Base-by-base conservation (phyloP, 768 basidiomycete genomes). In the Mycena albidolilacea region DNA sequence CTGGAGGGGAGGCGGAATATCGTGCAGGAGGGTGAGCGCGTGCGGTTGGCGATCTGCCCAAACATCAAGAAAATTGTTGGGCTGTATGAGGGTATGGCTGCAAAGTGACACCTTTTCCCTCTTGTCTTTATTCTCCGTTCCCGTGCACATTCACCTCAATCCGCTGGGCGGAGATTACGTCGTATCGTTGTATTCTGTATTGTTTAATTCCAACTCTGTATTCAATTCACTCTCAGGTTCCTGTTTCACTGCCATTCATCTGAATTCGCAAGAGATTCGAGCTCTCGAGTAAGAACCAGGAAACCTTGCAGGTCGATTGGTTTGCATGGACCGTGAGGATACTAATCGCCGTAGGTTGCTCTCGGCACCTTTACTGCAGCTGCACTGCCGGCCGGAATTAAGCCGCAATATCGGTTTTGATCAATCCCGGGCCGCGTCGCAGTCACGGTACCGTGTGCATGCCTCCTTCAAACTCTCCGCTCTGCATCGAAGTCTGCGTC, bases 1-100 rank as follows among this genome's bases (percentile, higher is more conserved):
- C 78, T 91, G 41, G 90, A 91, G 79, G 80, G 82, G 17, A 85
- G 88, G 10, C 82, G 82, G 50, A 79, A 81, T 55, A 81, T 92
- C 17, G 82, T 92, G 30, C 82, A 84, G 55, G 93, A 94, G 71
- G 84, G 84, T 15, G 92, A 94, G 80, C 88, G 92, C 68, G 86
- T 93, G 17, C 82, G 92, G 63, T 84, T 94, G 37, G 92, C 92
- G 10, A 79, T 93, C 54, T 94, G 92, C 77, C 93, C 92, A 6
- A 87, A 87, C 69, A 85, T 93, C 38, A 85, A 83, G 80, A 88
- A 86, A 80, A 88, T 87, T 44, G 86, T 91, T 35, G 84, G 83
- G 64, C 90, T 90, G 75, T 94, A 90, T 77, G 93, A 94, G 77
- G 78, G 71, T 15, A 75, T 87, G 67, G 76, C 58, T 12, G 44